Conservation (phyloP, 1,139 yeast species). For the Williopsis jadinii region DNA sequence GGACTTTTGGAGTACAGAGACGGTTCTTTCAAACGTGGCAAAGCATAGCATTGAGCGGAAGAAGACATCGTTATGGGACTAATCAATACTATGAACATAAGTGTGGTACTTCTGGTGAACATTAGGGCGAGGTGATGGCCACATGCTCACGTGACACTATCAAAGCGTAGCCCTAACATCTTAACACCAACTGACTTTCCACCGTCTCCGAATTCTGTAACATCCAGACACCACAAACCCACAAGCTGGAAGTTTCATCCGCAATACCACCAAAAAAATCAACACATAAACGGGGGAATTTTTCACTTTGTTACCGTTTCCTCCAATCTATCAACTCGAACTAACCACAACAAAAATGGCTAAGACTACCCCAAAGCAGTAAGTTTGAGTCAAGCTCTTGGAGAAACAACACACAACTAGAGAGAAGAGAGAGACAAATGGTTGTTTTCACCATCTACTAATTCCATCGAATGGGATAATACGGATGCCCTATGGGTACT, state of each 20-base stretch:
- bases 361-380: slow-evolving; percentile 27
- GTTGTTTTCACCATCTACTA: slow-evolving; percentile 1
- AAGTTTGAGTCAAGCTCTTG: slow-evolving; percentile 17
- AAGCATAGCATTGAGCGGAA: not conserved
- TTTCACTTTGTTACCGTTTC: not conserved
- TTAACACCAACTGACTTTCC: not conserved
- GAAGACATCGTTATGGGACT: not conserved
- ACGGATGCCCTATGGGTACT: no score
- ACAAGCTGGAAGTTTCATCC: no score
- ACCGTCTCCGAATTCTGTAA: not conserved
- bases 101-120: no score
- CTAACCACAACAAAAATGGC: slow-evolving; percentile 18
- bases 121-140: not conserved
- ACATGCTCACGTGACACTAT: not conserved
- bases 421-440: not conserved
- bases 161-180: not conserved
- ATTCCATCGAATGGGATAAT: no score
- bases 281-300: not conserved
- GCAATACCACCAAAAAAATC: no score
- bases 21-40: not conserved
- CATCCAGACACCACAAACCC: not conserved
- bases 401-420: not conserved
- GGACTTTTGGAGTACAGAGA: slow-evolving; percentile 1
- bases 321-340: no score
- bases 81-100: no score